Conservation (phyloP, 2,329 filamentous ascomycete species). For the Fusarium sp. region DNA sequence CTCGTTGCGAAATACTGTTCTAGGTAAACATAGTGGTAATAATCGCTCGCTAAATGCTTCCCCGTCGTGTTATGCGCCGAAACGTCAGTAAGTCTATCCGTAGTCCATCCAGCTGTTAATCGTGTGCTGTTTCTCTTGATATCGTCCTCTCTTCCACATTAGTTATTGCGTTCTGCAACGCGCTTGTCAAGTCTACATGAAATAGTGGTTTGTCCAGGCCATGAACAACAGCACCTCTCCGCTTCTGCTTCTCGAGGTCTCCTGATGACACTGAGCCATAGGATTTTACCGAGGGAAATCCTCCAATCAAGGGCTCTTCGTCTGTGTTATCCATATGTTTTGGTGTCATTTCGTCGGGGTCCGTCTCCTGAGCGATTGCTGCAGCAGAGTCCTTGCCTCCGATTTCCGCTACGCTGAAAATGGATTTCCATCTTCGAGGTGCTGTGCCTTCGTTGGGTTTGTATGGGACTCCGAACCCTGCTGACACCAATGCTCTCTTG, state of each 20-base stretch:
- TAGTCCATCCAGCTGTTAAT: not conserved
- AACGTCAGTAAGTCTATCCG: not conserved
- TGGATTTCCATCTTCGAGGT: slow-evolving; percentile 85
- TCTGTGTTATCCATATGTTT: slow-evolving; percentile 49
- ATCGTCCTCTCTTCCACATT: slow-evolving; percentile 72
- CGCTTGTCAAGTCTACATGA: slow-evolving; percentile 91
- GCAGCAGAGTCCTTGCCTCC: slow-evolving; percentile 77
- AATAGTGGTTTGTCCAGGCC: slow-evolving; percentile 92
- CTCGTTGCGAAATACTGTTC: not conserved
- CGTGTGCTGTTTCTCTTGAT: slow-evolving; percentile 22
- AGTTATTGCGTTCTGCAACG: slow-evolving; percentile 85
- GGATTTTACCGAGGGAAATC: slow-evolving; percentile 2
- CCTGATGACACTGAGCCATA: slow-evolving; percentile 34
- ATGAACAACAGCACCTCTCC: slow-evolving; percentile 75
- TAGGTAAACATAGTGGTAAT: not conserved
- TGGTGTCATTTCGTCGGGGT: slow-evolving; percentile 53
- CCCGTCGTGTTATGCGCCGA: not conserved
- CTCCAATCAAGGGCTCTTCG: slow-evolving; percentile 50
- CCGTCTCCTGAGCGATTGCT: slow-evolving; percentile 70
- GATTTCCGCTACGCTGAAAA: slow-evolving; percentile 92
- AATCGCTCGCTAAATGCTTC: slow-evolving; percentile 7
- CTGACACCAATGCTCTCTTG: slow-evolving; percentile 86
- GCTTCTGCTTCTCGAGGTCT: slow-evolving; percentile 52
- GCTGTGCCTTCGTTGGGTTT: slow-evolving; percentile 53
- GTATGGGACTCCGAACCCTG: slow-evolving; percentile 87